A percentile compares a stretch with the other conserved stretches of the same genome.
Conservation (phyloP, 2,329 filamentous ascomycete genomes). For the Exophiala dermatitidis region DNA sequence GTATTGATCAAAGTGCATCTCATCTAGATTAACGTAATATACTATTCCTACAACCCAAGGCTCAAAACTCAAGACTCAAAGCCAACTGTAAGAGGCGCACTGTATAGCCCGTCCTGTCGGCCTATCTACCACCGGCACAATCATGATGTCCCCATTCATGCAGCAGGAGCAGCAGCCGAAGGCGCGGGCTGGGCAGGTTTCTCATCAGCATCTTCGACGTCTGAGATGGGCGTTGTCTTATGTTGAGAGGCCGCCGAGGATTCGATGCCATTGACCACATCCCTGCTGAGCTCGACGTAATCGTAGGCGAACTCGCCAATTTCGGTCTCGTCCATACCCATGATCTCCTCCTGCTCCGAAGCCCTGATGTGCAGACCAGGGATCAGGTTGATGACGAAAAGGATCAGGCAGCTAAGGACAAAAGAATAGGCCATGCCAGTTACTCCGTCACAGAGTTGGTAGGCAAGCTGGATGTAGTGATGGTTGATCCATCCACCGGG, state of each 20-base stretch:
- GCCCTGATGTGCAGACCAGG: slow-evolving; percentile 51
- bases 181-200: not conserved
- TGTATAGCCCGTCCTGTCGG: no score
- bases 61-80: no score
- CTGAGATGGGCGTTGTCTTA: slow-evolving; percentile 8
- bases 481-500: slow-evolving; percentile 47
- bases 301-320: slow-evolving; percentile 69
- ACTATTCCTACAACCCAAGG: no score
- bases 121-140: no score
- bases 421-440: slow-evolving; percentile 52
- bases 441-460: slow-evolving; percentile 51
- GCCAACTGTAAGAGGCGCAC: no score
- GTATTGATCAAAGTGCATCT: no score
- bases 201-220: slow-evolving; percentile 8
- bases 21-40: no score
- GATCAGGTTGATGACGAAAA: slow-evolving; percentile 52
- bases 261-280: slow-evolving; percentile 49
- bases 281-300: slow-evolving; percentile 55
- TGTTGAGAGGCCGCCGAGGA: slow-evolving; percentile 2
- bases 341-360: slow-evolving; percentile 49
- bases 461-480: slow-evolving; percentile 50
- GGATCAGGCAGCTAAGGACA: slow-evolving; percentile 45
- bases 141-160: no score
- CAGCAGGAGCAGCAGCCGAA: no score
- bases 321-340: slow-evolving; percentile 64